phyloP scores from a whole-genome alignment of 768 basidiomycete species.

The Multifurca ochricompacta region DNA sequence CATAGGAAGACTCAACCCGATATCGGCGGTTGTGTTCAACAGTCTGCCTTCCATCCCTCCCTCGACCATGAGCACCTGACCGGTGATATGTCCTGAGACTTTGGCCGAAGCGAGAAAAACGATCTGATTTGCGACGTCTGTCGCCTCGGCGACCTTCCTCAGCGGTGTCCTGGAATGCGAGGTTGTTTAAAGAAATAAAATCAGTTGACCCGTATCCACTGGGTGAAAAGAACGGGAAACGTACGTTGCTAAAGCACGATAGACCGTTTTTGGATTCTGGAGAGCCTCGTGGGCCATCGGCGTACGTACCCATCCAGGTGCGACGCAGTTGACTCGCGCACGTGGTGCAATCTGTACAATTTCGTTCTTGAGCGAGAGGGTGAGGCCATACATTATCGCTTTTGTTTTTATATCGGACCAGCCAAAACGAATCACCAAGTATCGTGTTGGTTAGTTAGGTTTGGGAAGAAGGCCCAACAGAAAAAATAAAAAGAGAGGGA shows the following conservation, averaged over 20 bases:
- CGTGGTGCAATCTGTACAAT: constrained; percentile 67
- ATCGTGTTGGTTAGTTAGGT: no score
- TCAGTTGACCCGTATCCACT: no score
- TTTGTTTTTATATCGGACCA: constrained; percentile 20
- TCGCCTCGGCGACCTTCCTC: constrained; percentile 55
- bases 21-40: constrained; percentile 36
- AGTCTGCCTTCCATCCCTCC: constrained; percentile 76
- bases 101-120: constrained; percentile 49
- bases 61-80: constrained; percentile 61
- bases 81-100: constrained; percentile 64
- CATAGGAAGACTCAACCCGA: constrained; percentile 19
- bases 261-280: constrained; percentile 44
- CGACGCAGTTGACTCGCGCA: constrained; percentile 63
- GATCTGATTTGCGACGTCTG: constrained; percentile 61
- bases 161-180: constrained; percentile 66
- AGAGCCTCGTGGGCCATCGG: constrained; percentile 54
- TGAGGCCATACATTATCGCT: constrained; percentile 70
- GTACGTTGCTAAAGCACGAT: constrained; percentile 62
- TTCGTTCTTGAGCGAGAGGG: constrained; percentile 66
- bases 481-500: no score
- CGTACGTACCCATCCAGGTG: constrained; percentile 53
- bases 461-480: no score
- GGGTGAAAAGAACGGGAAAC: no score
- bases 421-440: no score
- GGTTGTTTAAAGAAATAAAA: no score